Evolutionary conservation across 768 basidiomycete genomes (phyloP).

Genomic region (Mrakia frigida): DNA sequence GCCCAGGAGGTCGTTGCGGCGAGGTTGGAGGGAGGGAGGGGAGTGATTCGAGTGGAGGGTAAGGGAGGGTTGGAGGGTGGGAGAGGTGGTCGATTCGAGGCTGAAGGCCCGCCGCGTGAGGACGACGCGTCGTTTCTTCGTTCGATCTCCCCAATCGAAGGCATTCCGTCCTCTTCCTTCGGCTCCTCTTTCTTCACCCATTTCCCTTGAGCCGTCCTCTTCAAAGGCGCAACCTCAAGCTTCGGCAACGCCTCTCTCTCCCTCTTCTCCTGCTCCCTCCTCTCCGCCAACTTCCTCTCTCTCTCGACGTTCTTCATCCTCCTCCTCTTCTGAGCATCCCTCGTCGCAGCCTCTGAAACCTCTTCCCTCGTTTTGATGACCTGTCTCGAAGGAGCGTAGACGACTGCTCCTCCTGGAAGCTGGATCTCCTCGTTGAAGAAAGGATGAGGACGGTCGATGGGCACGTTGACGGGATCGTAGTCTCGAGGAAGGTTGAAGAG

Average conservation of each 20-base stretch:
- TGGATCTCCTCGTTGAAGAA: neutral
- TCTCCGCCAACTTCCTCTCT: constrained; percentile 8
- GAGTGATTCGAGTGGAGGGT: neutral
- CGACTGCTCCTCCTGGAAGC: neutral
- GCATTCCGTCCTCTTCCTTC: neutral
- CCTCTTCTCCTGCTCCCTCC: neutral
- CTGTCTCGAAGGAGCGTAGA: neutral
- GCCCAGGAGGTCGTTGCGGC: constrained; percentile 8
- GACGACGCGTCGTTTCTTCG: too few species aligned
- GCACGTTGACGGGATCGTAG: neutral
- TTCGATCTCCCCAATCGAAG: too few species aligned
- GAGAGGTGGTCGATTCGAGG: too few species aligned
- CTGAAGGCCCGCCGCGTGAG: too few species aligned
- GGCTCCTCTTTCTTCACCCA: neutral
- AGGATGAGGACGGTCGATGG: neutral
- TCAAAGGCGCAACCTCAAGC: neutral
- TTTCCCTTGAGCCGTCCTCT: neutral
- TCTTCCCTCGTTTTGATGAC: neutral
- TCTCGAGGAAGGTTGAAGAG: constrained; percentile 16
- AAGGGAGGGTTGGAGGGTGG: neutral
- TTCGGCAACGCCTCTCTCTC: neutral
- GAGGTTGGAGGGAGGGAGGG: neutral
- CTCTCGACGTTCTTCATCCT: constrained; percentile 1
- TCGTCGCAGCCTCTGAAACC: neutral
- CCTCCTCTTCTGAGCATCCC: neutral